These are phyloP conservation scores for Arthroderma sp. DNA, from an alignment of 2,329 filamentous ascomycete genomes.

Conservation along the genomic window DNA sequence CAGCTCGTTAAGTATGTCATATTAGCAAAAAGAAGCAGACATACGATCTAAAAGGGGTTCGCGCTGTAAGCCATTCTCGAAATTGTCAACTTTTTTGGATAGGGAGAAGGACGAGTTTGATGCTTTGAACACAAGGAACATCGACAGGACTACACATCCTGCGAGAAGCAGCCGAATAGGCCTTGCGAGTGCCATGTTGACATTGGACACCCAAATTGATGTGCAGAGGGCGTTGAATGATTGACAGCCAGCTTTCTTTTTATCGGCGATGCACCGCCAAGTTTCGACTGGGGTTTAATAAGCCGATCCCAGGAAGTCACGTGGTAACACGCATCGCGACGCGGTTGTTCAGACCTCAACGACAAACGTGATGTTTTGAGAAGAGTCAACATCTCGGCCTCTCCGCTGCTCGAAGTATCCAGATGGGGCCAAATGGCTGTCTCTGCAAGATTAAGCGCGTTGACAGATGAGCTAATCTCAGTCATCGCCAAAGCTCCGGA, in stretches of 20 bases:
- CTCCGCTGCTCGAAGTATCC: no score
- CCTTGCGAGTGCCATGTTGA: conserved; percentile 66
- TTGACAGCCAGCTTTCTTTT: neutral
- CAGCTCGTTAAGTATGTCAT: neutral
- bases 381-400: no score
- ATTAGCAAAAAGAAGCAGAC: conserved; percentile 21
- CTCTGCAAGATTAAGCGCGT: conserved; percentile 47
- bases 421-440: conserved; percentile 48
- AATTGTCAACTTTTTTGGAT: conserved; percentile 28
- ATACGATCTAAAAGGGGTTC: conserved; percentile 82
- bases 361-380: no score
- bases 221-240: neutral
- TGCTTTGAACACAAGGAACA: conserved; percentile 67
- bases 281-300: no score
- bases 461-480: conserved; percentile 59
- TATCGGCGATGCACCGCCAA: neutral
- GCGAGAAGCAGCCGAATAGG: conserved; percentile 69
- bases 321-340: no score
- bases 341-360: no score
- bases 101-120: conserved; percentile 38
- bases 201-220: conserved; percentile 6
- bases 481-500: conserved; percentile 44
- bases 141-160: conserved; percentile 57
- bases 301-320: no score
- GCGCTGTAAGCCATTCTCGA: conserved; percentile 49